phyloP scores from a whole-genome alignment of 1,284 basidiomycete species.

The Baeospora myosura region DNA sequence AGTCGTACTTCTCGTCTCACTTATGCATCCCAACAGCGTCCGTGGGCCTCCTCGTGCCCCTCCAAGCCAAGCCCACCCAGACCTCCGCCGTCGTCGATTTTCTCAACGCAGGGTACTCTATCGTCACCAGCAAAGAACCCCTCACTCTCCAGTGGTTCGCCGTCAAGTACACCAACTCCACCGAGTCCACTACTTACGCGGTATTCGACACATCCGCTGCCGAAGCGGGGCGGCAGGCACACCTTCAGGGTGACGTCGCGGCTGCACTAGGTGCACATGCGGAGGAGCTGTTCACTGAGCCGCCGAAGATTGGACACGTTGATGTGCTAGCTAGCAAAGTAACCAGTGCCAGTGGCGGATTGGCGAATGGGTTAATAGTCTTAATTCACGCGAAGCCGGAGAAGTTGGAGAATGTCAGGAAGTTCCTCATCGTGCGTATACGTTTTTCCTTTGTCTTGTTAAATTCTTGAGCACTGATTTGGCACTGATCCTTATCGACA shows the following conservation, averaged over 20 bases:
- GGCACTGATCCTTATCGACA: too few species aligned
- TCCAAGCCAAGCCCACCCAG: slow-evolving; percentile 27
- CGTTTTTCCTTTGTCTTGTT: too few species aligned
- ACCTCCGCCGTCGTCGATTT: slow-evolving; percentile 23
- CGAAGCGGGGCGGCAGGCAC: slow-evolving; percentile 27
- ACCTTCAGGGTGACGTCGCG: slow-evolving; percentile 29
- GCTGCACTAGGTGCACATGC: slow-evolving; percentile 28
- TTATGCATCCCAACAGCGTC: slow-evolving; percentile 11
- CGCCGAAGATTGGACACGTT: slow-evolving; percentile 23
- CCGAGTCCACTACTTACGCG: slow-evolving; percentile 21
- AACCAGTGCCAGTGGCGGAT: slow-evolving; percentile 20
- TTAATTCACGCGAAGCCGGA: slow-evolving; percentile 29
- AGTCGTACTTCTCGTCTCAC: too few species aligned
- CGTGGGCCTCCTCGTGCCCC: slow-evolving; percentile 30
- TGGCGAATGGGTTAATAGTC: slow-evolving; percentile 27
- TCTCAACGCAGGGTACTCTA: slow-evolving; percentile 23
- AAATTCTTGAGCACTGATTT: too few species aligned
- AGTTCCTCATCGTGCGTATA: slow-evolving; percentile 29
- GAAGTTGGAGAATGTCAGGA: slow-evolving; percentile 27
- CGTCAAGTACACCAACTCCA: slow-evolving; percentile 21
- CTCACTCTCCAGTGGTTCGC: slow-evolving; percentile 36
- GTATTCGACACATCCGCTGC: slow-evolving; percentile 35
- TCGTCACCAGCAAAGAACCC: slow-evolving; percentile 27
- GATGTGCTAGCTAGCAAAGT: slow-evolving; percentile 30
- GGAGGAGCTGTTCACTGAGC: slow-evolving; percentile 21